These are phyloP conservation scores for Thuidium tamariscinum DNA, from an alignment of 225 moss, liverwort and hornwort genomes.

Conservation along the genomic window DNA sequence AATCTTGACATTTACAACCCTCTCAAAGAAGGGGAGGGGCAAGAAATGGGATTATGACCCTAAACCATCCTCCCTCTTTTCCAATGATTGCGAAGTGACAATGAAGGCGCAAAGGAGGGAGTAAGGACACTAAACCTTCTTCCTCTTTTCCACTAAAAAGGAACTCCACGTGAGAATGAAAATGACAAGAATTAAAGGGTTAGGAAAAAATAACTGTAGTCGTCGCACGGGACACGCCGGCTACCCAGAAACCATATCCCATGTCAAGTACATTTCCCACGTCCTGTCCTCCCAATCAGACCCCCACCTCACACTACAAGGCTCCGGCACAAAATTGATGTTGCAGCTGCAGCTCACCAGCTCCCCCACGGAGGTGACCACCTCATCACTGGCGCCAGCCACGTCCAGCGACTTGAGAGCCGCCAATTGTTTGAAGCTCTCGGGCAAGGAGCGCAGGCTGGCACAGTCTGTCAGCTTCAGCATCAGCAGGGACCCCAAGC, in stretches of 20 bases:
- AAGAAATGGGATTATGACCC: background rate
- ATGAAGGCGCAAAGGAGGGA: too few species aligned
- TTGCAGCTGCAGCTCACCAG: conserved; percentile 8
- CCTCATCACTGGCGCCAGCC: background rate
- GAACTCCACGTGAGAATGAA: background rate
- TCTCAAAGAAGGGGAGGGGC: fast-evolving
- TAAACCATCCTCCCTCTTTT: background rate
- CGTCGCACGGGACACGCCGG: background rate
- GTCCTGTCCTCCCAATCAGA: background rate
- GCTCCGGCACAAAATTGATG: conserved; percentile 5
- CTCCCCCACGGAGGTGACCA: conserved; percentile 14
- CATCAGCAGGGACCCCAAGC: conserved; percentile 17
- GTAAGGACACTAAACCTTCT: background rate
- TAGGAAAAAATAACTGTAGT: too few species aligned
- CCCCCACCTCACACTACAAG: background rate
- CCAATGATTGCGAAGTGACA: too few species aligned
- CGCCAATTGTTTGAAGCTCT: conserved; percentile 32
- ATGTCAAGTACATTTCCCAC: conserved; percentile 9
- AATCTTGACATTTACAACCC: background rate
- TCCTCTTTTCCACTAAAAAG: background rate
- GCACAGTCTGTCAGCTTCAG: conserved; percentile 41
- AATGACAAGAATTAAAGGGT: too few species aligned
- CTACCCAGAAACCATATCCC: background rate
- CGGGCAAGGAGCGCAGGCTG: conserved; percentile 10
- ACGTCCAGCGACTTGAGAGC: conserved; percentile 42